These are phyloP conservation scores for Neckera pumila DNA, from an alignment of 225 moss, liverwort and hornwort genomes.

Conservation along the genomic window DNA sequence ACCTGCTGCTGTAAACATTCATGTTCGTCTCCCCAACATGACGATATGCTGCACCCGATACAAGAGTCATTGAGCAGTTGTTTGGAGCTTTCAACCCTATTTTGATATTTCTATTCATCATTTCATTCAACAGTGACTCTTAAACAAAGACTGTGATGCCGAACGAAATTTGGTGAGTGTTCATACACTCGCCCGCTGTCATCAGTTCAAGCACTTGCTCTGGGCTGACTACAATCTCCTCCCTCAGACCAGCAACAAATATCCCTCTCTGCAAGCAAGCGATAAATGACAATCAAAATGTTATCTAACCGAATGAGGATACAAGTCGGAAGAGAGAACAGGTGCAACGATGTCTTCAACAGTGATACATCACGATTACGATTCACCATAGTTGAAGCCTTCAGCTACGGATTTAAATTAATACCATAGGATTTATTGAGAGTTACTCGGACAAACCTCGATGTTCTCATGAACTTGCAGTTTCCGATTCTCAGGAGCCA, in stretches of 20 bases:
- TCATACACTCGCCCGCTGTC: slow-evolving; percentile 74
- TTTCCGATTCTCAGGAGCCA: slow-evolving; percentile 87
- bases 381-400: not conserved
- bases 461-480: slow-evolving; percentile 86
- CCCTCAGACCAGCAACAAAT: slow-evolving; percentile 85
- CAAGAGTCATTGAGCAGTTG: not conserved
- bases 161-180: not conserved
- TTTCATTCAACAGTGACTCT: not conserved
- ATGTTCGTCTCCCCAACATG: slow-evolving; percentile 97
- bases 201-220: slow-evolving; percentile 81
- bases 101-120: not conserved
- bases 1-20: slow-evolving; percentile 93
- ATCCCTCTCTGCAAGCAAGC: slow-evolving; percentile 66
- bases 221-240: slow-evolving; percentile 80
- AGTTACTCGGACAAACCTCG: slow-evolving; percentile 43
- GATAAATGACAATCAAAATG: not conserved
- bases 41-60: slow-evolving; percentile 46
- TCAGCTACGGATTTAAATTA: not conserved
- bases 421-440: not conserved
- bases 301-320: not conserved
- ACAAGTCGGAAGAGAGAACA: not conserved
- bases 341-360: not conserved
- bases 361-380: not conserved
- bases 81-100: not conserved
- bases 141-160: not conserved